phyloP scores from a whole-genome alignment of 352 stramenopile genomes.

The Globisporangium nodosum region DNA sequence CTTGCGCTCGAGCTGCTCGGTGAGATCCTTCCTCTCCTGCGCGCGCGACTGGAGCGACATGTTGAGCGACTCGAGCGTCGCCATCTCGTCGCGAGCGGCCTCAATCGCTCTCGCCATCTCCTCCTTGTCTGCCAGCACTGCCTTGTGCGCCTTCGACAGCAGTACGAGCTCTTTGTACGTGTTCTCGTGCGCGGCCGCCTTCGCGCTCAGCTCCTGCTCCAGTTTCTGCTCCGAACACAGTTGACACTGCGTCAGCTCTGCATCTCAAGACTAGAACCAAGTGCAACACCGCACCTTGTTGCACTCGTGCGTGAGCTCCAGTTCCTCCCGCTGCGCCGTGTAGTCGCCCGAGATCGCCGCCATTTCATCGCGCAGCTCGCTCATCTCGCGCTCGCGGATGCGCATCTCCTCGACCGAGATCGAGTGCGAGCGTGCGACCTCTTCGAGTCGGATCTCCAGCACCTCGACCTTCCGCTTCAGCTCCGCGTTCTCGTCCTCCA shows the following conservation, averaged over 20 bases:
- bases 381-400: slow-evolving; percentile 50
- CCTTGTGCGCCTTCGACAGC: slow-evolving; percentile 75
- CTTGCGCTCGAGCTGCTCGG: slow-evolving; percentile 60
- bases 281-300: slow-evolving; percentile 26
- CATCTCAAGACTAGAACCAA: background rate
- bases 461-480: slow-evolving; percentile 73
- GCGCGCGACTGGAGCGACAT: slow-evolving; percentile 47
- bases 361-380: slow-evolving; percentile 57
- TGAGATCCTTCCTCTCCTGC: slow-evolving; percentile 58
- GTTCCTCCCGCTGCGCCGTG: slow-evolving; percentile 52
- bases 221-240: slow-evolving; percentile 26
- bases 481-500: slow-evolving; percentile 77
- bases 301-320: slow-evolving; percentile 45
- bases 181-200: slow-evolving; percentile 48
- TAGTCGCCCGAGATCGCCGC: slow-evolving; percentile 62
- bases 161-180: slow-evolving; percentile 80
- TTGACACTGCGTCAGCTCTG: background rate
- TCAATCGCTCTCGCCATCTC: slow-evolving; percentile 42
- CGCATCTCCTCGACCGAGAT: slow-evolving; percentile 53
- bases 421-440: slow-evolving; percentile 63
- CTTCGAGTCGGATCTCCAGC: slow-evolving; percentile 69
- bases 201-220: slow-evolving; percentile 52
- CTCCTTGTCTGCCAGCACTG: slow-evolving; percentile 53
- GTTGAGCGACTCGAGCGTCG: slow-evolving; percentile 52
- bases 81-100: slow-evolving; percentile 36